Conservation (phyloP, 2,329 filamentous ascomycete species). For the Stemphylium beticola region DNA sequence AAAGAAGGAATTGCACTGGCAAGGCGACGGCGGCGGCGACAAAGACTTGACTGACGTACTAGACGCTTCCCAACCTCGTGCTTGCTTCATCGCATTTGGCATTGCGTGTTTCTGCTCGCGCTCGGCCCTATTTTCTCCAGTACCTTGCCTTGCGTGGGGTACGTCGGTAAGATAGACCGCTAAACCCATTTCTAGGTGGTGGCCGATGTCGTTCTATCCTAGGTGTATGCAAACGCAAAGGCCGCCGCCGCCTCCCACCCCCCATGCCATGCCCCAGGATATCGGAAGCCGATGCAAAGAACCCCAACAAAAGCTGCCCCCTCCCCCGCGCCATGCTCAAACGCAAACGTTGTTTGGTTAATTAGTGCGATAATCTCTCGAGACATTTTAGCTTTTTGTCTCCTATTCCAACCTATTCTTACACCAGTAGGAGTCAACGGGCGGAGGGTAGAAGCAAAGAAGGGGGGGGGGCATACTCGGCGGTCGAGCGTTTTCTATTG, state of each 20-base stretch:
- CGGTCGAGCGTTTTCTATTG: no score
- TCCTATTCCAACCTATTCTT: no score
- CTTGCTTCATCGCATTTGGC: background rate
- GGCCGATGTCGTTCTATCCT: background rate
- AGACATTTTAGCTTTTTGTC: no score
- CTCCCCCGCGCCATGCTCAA: background rate
- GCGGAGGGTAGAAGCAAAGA: no score
- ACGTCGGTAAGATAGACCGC: background rate
- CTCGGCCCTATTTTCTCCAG: slow-evolving; percentile 1
- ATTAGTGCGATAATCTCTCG: background rate
- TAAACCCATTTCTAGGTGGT: no score
- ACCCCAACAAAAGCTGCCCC: no score
- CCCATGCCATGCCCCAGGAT: background rate
- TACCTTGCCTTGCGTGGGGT: background rate
- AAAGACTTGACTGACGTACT: background rate
- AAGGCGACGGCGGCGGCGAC: background rate
- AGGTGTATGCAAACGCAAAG: background rate
- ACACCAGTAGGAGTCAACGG: no score
- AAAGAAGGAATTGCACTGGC: background rate
- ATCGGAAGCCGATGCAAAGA: background rate
- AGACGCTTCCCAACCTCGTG: background rate
- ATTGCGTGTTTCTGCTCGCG: background rate
- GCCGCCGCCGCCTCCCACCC: background rate
- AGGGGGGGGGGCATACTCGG: no score
- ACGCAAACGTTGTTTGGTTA: background rate